Base-by-base conservation (phyloP, 768 basidiomycete genomes). In the Ramaria rubella region DNA sequence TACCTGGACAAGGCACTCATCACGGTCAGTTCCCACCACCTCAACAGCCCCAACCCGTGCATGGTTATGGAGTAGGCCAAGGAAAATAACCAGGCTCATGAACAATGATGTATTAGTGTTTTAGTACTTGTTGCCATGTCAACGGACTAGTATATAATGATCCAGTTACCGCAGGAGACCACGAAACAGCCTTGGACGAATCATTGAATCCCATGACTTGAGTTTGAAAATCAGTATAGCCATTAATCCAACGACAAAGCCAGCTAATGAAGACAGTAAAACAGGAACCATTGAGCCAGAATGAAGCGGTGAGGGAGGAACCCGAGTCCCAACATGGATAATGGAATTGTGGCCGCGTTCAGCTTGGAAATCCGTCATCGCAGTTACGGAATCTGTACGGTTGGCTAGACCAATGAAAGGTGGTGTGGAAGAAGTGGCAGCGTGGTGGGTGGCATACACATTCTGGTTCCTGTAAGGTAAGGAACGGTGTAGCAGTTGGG, bases 331-430 rank as follows among this genome's bases (percentile, higher is more conserved):
- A 11, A 11, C 11, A 38, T 38, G 36, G 36, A 38, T 68, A 5
- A 69, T 64, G n/a, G n/a, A n/a, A 55, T 80, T 78, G n/a, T 63
- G 58, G 33, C 80, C 81, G 15, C 80, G 75, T 30, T 63, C 64
- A 9, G 59, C 52, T 53, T 68, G 69, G 59, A 82, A 82, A 19
- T 72, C 69, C 21, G 52, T 55, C 24, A 77, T 60, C 17, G 78
- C 69, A 1, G 62, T 27, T 1, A 57, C 52, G 1, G 72, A 60
- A 59, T 82, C 69, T 1, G 77, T 83, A 40, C 75, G 65, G 50
- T 66, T 71, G 61, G 74, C 61, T 14, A 83, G 68, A 24, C 79
- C 82, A 44, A 82, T 69, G 38, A 63, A 52, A 3, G 80, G 77
- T 21, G 73, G 70, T 29, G 69, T 65, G 2, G 64, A 66, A 8